phyloP scores from a whole-genome alignment of 2,329 filamentous ascomycete species.

The Colletotrichum sp. region DNA sequence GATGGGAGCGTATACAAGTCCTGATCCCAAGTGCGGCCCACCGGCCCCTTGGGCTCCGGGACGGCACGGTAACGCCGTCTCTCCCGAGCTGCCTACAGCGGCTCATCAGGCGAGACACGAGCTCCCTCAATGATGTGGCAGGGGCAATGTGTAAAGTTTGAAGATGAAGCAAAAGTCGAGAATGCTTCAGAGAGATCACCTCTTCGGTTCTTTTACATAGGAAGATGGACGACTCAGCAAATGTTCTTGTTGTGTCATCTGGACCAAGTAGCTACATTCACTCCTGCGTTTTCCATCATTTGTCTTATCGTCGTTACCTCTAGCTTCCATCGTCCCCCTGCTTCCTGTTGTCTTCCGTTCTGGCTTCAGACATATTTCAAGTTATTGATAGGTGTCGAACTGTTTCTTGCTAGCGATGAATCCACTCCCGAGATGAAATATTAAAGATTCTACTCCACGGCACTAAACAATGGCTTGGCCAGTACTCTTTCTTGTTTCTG shows the following conservation, averaged over 20 bases:
- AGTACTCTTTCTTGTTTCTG: not conserved
- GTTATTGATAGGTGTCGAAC: accelerated
- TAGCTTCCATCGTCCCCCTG: not conserved
- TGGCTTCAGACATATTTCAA: too few relatives aligned
- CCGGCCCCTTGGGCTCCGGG: not conserved
- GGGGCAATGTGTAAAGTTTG: not conserved
- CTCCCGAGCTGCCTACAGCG: not conserved
- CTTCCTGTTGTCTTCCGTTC: accelerated
- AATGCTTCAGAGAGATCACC: not conserved
- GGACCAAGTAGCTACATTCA: not conserved
- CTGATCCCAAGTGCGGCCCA: not conserved
- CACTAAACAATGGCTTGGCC: not conserved
- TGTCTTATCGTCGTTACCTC: too few relatives aligned
- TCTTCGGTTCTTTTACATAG: too few relatives aligned
- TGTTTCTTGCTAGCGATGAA: not conserved
- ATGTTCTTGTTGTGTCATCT: not conserved
- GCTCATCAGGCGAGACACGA: not conserved
- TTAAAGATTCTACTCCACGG: not conserved
- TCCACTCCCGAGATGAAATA: not conserved
- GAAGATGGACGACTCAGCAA: too few relatives aligned
- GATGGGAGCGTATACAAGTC: not conserved
- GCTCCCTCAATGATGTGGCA: not conserved
- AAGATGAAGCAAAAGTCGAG: not conserved
- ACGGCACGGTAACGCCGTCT: not conserved
- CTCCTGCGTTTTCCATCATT: not conserved